phyloP scores from a whole-genome alignment of 495 filamentous ascomycete genomes.

The Aspergillus sclerotioniger region DNA sequence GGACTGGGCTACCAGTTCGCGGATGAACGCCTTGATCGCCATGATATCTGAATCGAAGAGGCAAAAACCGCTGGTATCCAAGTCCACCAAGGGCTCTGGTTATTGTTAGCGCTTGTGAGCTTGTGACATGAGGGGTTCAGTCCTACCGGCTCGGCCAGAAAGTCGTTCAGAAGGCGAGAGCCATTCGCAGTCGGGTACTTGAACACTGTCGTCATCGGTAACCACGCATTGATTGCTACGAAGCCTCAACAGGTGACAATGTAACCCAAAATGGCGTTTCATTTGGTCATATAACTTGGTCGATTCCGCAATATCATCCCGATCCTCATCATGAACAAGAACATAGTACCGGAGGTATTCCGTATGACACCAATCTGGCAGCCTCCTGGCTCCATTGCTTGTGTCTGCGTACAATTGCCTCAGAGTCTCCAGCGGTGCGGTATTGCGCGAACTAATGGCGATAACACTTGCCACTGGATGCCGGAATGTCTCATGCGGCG shows the following conservation, averaged over 20 bases:
- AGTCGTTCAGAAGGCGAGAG: constrained; percentile 83
- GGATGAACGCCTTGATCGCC: constrained; percentile 80
- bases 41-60: constrained; percentile 90
- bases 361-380: constrained; percentile 80
- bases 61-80: constrained; percentile 66
- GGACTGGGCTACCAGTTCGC: constrained; percentile 90
- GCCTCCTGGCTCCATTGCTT: constrained; percentile 58
- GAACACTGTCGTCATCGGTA: constrained; percentile 88
- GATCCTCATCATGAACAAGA: constrained; percentile 94
- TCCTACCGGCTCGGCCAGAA: constrained; percentile 57
- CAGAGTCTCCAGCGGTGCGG: constrained; percentile 76
- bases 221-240: constrained; percentile 81
- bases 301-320: constrained; percentile 84
- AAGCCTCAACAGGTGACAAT: constrained; percentile 87
- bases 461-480: constrained; percentile 97
- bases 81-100: constrained; percentile 51
- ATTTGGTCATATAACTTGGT: constrained; percentile 92
- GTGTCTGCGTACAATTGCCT: constrained; percentile 77
- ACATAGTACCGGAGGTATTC: constrained; percentile 96
- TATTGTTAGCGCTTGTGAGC: constrained; percentile 19
- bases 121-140: neutral
- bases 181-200: constrained; percentile 81
- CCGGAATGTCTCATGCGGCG: constrained; percentile 86
- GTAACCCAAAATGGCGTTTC: constrained; percentile 93
- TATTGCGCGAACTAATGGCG: constrained; percentile 85